Evolutionary conservation across 2,329 filamentous ascomycete species (phyloP), one percentile per base, ranked within the genome.

Genomic region (Nemania sp.): DNA sequence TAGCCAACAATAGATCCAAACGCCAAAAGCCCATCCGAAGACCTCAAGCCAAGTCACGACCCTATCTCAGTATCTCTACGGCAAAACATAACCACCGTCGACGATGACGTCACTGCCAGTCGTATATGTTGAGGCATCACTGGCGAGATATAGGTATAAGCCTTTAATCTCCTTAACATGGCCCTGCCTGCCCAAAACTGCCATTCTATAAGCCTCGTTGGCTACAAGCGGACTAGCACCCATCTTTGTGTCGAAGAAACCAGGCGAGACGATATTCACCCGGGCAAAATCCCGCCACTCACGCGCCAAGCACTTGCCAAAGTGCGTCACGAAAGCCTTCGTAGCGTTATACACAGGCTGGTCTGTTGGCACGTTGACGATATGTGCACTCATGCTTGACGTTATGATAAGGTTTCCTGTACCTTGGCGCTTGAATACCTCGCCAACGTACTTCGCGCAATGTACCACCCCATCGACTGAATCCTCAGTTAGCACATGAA

Each of bases 261-360:
- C 85, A 0, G 84, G 84, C 0, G 82, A 84, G 11, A 88, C 83
- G 52, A 85, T 81, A 72, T 88, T 89, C 29, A 88, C 86, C 2
- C 87, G 80, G 2, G 86, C 86, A 70, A 88, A 87, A 2, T 86
- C 84, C 13, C 84, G 78, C 87, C 87, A 88, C 70, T 89, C 86
- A 5, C 84, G 79, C 0, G 87, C 86, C 27, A 89, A 78, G 0
- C 80, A 84, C 74, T 87, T 87, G 56, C 85, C 85, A 4, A 89
- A 82, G 63, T 89, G 87, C 1, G 83, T 85, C 18, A 88, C 82
- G 27, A 82, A 86, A 0, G 87, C 86, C 73, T 89, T 88, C 32
- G 82, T 84, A 7, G 81, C 82, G 69, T 89, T 89, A 76, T 88
- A 89, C 13, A 86, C 83, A 1, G 86, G 83, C 72, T 88, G 86